Base-by-base conservation (phyloP, 306 rosid species). In the Comarum palustre region DNA sequence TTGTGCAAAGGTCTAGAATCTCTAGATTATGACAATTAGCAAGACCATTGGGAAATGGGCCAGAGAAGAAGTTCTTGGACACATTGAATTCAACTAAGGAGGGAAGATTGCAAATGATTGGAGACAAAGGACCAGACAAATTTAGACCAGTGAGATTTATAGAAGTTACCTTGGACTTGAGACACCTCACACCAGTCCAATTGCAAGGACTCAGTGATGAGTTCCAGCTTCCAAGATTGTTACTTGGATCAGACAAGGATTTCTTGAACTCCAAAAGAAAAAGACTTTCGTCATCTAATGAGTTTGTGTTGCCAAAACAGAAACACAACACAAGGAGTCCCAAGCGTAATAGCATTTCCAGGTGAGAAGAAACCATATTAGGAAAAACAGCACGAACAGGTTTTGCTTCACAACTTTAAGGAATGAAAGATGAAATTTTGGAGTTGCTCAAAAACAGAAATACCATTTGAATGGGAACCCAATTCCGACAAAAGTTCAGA, bases 1-100 rank as follows among this genome's bases (percentile, higher is more conserved):
- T 90, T 42, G 96, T 90, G 78, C 92, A 87, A 57, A 90, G 85
- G 87, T 90, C 96, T 70, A 90, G 73, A 59, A 82, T 69, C 85
- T 84, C 86, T 25, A 90, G 82, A 66, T 84, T 82, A 79, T 39
- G 77, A 62, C 96, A 90, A 24, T 73, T 38, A 70, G 65, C 83
- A 75, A 90, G 76, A 73, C 59, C 85, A 8, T 68, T 72, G 69
- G 87, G 85, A 82, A 90, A 77, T 7, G 85, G 81, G 46, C 90
- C 96, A 58, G 83, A 87, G 65, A 90, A 34, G 79, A 86, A 82
- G 68, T 90, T 90, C 57, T 72, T 86, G 43, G 96, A 87, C 46
- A 86, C 54, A 68, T 90, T 90, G 70, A 90, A 78, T 78, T 87
- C 84, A 68, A 69, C 55, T 41, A 90, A 76, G 54, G 76, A 69